Conservation (phyloP, 306 rosid species). For the Castanea sativa region DNA sequence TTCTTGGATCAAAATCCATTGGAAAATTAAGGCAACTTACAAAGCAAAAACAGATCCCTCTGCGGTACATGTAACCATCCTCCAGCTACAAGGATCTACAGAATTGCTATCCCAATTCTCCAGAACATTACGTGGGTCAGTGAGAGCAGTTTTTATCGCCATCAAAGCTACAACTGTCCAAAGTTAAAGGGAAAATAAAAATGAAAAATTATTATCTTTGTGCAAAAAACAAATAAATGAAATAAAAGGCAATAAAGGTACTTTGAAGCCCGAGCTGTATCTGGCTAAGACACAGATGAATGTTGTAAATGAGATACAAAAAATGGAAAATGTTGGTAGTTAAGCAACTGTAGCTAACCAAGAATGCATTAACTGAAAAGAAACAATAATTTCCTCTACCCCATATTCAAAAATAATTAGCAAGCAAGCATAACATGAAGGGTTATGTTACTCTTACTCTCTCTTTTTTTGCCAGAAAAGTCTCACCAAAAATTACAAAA, state of each 20-base stretch:
- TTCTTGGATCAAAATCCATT: not conserved
- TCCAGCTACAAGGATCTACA: conserved; percentile 99
- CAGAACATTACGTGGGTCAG: conserved; percentile 90
- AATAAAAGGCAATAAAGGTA: not conserved
- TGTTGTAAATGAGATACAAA: not conserved
- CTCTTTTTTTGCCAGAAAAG: not conserved
- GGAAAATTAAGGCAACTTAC: conserved; percentile 41
- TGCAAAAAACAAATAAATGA: not conserved
- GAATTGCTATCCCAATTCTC: conserved; percentile 93
- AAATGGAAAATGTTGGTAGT: not conserved
- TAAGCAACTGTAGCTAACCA: not conserved
- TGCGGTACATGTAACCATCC: conserved; percentile 89
- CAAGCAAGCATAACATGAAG: not conserved
- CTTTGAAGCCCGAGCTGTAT: not conserved
- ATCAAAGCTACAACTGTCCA: conserved; percentile 83
- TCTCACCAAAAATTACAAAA: not conserved
- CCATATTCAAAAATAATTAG: not conserved
- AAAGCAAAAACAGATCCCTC: conserved; percentile 89
- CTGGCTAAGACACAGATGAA: not conserved
- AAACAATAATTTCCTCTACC: not conserved
- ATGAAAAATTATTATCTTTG: not conserved
- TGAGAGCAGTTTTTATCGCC: conserved; percentile 65
- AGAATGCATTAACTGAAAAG: not conserved
- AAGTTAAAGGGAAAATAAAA: conserved; percentile 2
- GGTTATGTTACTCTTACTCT: not conserved